Percentiles rank a stretch among this genome's conserved stretches.
Conservation (phyloP, 371 early-diverging fungal genomes). For the Dichotomocladium elegans region DNA sequence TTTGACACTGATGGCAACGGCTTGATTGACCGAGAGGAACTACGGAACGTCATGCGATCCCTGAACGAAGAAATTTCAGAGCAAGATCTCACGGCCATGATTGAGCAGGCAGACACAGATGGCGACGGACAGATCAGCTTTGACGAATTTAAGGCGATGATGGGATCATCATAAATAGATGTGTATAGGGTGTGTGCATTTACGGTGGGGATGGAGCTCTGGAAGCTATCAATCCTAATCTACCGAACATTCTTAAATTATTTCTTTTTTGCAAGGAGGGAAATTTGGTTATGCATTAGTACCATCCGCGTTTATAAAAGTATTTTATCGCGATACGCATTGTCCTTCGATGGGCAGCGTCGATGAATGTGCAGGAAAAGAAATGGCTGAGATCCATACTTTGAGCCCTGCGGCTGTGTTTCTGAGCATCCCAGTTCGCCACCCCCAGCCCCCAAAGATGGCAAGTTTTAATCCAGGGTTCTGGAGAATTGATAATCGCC, state of each 20-base stretch:
- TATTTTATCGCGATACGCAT: too few species aligned
- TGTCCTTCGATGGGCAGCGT: too few species aligned
- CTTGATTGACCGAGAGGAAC: conserved; percentile 63
- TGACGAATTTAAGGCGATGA: conserved; percentile 54
- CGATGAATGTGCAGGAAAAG: too few species aligned
- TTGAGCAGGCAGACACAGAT: conserved; percentile 51
- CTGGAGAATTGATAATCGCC: too few species aligned
- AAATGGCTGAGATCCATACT: too few species aligned
- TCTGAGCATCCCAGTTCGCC: too few species aligned
- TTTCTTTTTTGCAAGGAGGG: background rate
- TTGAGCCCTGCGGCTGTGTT: too few species aligned
- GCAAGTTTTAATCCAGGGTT: too few species aligned
- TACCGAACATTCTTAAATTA: background rate
- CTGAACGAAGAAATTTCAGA: conserved; percentile 58
- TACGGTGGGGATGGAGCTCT: too few species aligned
- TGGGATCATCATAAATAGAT: conserved; percentile 39
- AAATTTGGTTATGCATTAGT: background rate
- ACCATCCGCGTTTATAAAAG: too few species aligned
- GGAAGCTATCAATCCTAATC: background rate
- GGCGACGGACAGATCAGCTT: conserved; percentile 41
- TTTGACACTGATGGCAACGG: conserved; percentile 78
- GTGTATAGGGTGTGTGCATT: background rate
- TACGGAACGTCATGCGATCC: conserved; percentile 44
- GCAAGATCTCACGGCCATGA: conserved; percentile 66
- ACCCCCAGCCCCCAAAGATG: too few species aligned